Percentiles rank a stretch among this genome's conserved stretches.
phyloP scores from a whole-genome alignment of 179 eudicot genomes.

The Silene noctiflora region DNA sequence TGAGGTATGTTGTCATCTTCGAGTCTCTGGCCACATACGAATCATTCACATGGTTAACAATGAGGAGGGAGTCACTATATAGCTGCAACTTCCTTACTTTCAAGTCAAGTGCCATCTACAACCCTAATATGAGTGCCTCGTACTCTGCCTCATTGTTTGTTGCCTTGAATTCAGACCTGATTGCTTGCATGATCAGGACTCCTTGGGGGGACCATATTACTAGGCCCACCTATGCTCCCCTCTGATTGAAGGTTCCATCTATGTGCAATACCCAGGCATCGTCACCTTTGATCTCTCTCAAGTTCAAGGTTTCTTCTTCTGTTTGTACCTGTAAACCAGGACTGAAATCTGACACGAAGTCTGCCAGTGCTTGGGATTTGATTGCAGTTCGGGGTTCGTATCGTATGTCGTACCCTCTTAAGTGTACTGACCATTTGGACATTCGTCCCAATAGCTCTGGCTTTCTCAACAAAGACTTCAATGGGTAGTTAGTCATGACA shows the following conservation, averaged over 20 bases:
- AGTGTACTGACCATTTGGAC: neutral
- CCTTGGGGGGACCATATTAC: neutral
- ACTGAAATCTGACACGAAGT: slow-evolving; percentile 4
- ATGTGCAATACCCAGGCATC: neutral
- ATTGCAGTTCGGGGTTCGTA: neutral
- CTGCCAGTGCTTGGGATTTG: neutral
- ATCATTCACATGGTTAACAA: neutral
- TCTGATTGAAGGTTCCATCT: neutral
- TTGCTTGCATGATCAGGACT: neutral
- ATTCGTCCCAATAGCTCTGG: neutral
- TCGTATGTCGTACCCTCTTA: neutral
- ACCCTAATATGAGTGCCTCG: neutral
- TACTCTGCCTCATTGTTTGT: neutral
- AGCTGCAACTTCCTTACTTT: neutral
- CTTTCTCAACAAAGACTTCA: neutral
- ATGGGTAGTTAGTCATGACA: neutral
- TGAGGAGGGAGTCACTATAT: neutral
- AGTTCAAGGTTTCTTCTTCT: neutral
- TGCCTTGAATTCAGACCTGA: neutral
- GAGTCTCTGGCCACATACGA: too few species aligned
- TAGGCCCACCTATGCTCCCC: neutral
- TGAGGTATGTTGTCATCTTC: too few species aligned
- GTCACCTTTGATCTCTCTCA: neutral
- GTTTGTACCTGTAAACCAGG: neutral
- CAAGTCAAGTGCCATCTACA: neutral